Base-by-base conservation (phyloP, 805 yeast genomes). In the Suhomyces emberorum region DNA sequence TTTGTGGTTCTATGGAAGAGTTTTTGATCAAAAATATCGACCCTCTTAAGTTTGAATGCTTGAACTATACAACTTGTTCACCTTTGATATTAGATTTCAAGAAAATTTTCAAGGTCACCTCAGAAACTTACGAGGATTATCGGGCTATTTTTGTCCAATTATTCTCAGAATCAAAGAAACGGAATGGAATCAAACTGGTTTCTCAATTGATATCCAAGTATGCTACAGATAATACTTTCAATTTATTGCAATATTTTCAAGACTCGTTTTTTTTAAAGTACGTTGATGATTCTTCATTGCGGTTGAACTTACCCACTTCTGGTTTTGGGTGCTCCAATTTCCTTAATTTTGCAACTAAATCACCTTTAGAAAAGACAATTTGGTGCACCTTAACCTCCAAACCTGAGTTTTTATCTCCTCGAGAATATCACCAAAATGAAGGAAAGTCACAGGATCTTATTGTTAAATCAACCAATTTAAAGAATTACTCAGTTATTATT, bases 21-120 rank as follows among this genome's bases (percentile, higher is more conserved):
- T 30, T 38, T 27, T 38, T 39, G 21, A 21, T 34, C n/a, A 14
- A 14, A 14, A 25, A 34, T 24, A 15, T 39, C 4, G 38, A 38
- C 15, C 20, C 12, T 5, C 17, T 17, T n/a, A 30, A 30, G 19
- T 31, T 12, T 28, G 38, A 39, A 15, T 34, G 30, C 4, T 31
- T 34, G 23, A 34, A 34, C 29, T 23, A 29, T 14, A 18, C 19
- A 4, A 20, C n/a, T 12, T 19, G 16, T 20, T 21, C 30, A 9
- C 28, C 29, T 15, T 17, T 17, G 12, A 20, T 18, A 9, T 12
- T 38, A 15, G 35, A 33, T n/a, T 38, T 38, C 27, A 28, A 15
- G 19, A 24, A 17, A 20, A 14, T 38, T 3, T 38, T 38, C 14
- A 32, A 28, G 22, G 19, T 34, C 15, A 17, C 30, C 3, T 4